Evolutionary conservation across 805 yeast species (phyloP).

Genomic region (Teunomyces tritomae): DNA sequence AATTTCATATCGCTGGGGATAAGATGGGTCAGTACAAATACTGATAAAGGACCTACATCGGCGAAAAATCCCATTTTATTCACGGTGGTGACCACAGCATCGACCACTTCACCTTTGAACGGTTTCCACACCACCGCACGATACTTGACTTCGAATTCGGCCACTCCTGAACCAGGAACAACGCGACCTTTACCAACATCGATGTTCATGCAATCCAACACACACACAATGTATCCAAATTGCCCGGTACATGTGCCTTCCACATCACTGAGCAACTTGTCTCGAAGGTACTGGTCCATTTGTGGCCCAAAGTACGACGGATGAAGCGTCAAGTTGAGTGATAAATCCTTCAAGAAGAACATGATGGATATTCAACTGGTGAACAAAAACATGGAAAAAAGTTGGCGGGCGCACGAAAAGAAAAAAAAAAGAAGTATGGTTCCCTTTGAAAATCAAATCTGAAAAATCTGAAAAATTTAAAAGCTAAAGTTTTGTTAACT

Average conservation of each 20-base stretch:
- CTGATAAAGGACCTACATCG: slow-evolving; percentile 95
- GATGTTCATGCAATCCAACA: slow-evolving; percentile 87
- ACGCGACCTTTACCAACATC: slow-evolving; percentile 94
- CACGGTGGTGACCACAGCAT: slow-evolving; percentile 91
- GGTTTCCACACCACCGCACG: slow-evolving; percentile 98
- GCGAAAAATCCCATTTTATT: slow-evolving; percentile 96
- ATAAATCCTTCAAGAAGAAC: slow-evolving; percentile 72
- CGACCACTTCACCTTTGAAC: slow-evolving; percentile 97
- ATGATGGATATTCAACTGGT: slow-evolving; percentile 13
- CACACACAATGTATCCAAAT: slow-evolving; percentile 96
- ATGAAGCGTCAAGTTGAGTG: slow-evolving; percentile 88
- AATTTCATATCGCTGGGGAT: slow-evolving; percentile 92
- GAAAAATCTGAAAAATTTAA: neutral
- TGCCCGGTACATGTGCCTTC: slow-evolving; percentile 99
- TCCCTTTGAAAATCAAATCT: too few relatives aligned
- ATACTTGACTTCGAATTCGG: slow-evolving; percentile 94
- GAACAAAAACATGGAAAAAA: too few relatives aligned
- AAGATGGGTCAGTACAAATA: slow-evolving; percentile 90
- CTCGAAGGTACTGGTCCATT: slow-evolving; percentile 89
- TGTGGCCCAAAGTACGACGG: slow-evolving; percentile 98
- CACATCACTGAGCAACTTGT: slow-evolving; percentile 88
- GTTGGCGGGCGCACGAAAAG: neutral
- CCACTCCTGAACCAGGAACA: slow-evolving; percentile 88
- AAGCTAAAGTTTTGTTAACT: neutral
- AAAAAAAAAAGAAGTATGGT: too few relatives aligned